Conservation (phyloP, 345 rosid genomes). For the Salix purpurea region DNA sequence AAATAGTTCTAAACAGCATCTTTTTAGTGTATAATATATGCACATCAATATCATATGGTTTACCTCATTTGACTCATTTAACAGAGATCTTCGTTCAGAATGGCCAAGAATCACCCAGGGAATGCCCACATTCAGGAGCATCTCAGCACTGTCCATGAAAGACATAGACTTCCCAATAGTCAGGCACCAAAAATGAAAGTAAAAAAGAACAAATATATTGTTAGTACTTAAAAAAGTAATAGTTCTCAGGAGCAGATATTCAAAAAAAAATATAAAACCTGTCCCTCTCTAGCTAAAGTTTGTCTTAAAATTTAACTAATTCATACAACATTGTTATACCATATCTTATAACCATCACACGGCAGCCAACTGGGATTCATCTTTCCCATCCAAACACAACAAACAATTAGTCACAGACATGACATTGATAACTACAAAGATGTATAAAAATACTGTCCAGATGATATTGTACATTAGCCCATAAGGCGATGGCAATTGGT, state of each 20-base stretch:
- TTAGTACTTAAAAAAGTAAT: neutral
- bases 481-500: neutral
- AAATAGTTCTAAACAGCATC: neutral
- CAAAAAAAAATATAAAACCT: neutral
- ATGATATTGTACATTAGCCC: neutral
- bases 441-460: neutral
- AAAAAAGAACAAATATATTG: neutral
- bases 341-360: neutral
- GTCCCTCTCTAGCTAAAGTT: neutral
- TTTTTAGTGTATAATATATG: neutral
- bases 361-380: neutral
- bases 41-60: neutral
- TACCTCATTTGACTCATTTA: slow-evolving; percentile 57
- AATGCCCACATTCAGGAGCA: slow-evolving; percentile 54
- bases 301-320: neutral
- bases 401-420: neutral
- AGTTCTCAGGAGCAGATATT: neutral
- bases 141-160: slow-evolving; percentile 47
- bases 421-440: neutral
- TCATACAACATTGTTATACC: neutral
- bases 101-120: slow-evolving; percentile 73
- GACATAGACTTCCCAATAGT: neutral
- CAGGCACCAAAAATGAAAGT: neutral
- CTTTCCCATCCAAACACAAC: neutral
- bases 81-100: slow-evolving; percentile 59